Evolutionary conservation across 306 rosid species (phyloP).

Genomic region (Canavalia gladiata): DNA sequence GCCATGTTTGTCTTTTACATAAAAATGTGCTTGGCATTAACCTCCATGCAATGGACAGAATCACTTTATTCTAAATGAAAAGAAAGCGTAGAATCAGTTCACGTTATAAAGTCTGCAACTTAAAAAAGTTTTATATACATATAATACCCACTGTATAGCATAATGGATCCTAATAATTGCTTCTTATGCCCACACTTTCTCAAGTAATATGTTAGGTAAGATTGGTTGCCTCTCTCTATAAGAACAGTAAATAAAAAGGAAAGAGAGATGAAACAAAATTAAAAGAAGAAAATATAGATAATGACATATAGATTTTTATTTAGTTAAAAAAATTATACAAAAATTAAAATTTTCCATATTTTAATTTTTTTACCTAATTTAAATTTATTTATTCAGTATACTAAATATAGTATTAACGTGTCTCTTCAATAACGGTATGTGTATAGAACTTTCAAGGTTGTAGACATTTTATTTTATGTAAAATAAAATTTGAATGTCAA

Average conservation of each 20-base stretch:
- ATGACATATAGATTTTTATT: too few species aligned
- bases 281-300: too few species aligned
- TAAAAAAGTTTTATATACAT: not conserved
- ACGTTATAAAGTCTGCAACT: slow-evolving; percentile 13
- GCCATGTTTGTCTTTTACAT: slow-evolving; percentile 35
- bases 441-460: not conserved
- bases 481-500: too few species aligned
- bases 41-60: not conserved
- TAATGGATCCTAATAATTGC: slow-evolving; percentile 6
- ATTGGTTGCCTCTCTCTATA: not conserved
- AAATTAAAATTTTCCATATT: too few species aligned
- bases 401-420: too few species aligned
- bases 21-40: slow-evolving; percentile 37
- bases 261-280: too few species aligned
- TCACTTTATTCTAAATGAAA: slow-evolving; percentile 8
- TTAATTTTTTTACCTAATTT: too few species aligned
- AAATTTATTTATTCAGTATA: too few species aligned
- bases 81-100: slow-evolving; percentile 19
- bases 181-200: not conserved
- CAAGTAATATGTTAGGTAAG: not conserved
- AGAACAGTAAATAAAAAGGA: too few species aligned
- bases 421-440: not conserved
- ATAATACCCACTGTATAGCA: not conserved
- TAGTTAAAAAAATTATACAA: too few species aligned
- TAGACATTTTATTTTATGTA: too few species aligned